Conservation (phyloP, 2,329 filamentous ascomycete genomes). For the Cladosporium austrohemisphaericum region DNA sequence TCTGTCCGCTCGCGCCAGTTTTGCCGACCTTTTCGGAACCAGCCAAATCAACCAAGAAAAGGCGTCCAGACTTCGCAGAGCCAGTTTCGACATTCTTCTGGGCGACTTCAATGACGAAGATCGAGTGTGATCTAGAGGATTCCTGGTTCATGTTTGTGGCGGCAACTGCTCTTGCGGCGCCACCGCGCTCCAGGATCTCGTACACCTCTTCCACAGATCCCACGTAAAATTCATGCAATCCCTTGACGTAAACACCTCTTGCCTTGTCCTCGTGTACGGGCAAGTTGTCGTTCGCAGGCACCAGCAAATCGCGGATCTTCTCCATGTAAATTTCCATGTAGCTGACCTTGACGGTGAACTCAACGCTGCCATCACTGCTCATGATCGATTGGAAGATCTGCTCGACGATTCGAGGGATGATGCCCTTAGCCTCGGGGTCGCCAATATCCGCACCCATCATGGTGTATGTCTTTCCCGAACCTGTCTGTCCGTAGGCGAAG, state of each 20-base stretch:
- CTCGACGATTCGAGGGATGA: conserved; percentile 94
- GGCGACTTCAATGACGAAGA: conserved; percentile 93
- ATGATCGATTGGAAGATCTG: conserved; percentile 97
- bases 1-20: conserved; percentile 95
- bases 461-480: conserved; percentile 97
- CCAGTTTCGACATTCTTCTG: conserved; percentile 98
- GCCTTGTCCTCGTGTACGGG: conserved; percentile 98
- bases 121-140: conserved; percentile 95
- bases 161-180: conserved; percentile 82
- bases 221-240: conserved; percentile 89
- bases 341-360: conserved; percentile 97
- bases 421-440: conserved; percentile 80
- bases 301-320: conserved; percentile 86
- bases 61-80: conserved; percentile 90
- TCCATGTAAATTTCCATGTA: conserved; percentile 99
- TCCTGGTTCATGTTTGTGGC: conserved; percentile 99
- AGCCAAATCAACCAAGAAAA: conserved; percentile 96
- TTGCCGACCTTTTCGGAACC: conserved; percentile 99
- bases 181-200: conserved; percentile 92
- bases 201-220: conserved; percentile 94
- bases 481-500: conserved; percentile 97
- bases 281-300: conserved; percentile 91
- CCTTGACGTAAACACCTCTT: conserved; percentile 93
- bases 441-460: conserved; percentile 98
- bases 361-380: conserved; percentile 85